Evolutionary conservation across 208 protist genomes (phyloP).

Genomic region (Crithidia acanthocephali): DNA sequence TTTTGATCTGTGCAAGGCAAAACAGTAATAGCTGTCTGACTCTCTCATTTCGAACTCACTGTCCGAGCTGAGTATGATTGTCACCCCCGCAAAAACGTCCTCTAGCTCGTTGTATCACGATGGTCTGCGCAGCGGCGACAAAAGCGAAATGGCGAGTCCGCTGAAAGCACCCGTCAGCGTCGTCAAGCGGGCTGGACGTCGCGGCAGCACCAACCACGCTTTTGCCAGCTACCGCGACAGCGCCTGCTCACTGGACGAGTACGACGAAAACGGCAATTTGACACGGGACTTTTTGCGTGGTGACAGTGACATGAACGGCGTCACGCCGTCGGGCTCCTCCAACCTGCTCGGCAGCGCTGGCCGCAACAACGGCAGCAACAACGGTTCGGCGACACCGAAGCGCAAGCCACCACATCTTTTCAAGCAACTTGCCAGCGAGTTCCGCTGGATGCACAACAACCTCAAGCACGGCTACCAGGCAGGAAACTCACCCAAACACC

Average conservation of each 20-base stretch:
- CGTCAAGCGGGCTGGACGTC: neutral
- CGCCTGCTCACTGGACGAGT: slow-evolving; percentile 10
- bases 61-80: neutral
- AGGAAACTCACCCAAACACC: neutral
- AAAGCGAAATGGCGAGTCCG: neutral
- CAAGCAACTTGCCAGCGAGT: slow-evolving; percentile 23
- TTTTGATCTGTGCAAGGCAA: too few relatives aligned
- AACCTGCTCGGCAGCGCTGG: neutral
- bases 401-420: slow-evolving; percentile 21
- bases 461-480: slow-evolving; percentile 4
- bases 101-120: slow-evolving; percentile 13
- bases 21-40: too few relatives aligned
- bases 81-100: neutral
- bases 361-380: neutral
- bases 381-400: slow-evolving; percentile 6
- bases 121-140: neutral
- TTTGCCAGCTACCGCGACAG: slow-evolving; percentile 6
- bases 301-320: neutral
- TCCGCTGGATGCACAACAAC: slow-evolving; percentile 36
- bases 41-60: too few relatives aligned
- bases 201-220: neutral
- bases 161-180: neutral
- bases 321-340: slow-evolving; percentile 7
- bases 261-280: neutral
- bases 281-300: neutral